Base-by-base conservation (phyloP, 306 rosid genomes). In the Lathyrus sativus region DNA sequence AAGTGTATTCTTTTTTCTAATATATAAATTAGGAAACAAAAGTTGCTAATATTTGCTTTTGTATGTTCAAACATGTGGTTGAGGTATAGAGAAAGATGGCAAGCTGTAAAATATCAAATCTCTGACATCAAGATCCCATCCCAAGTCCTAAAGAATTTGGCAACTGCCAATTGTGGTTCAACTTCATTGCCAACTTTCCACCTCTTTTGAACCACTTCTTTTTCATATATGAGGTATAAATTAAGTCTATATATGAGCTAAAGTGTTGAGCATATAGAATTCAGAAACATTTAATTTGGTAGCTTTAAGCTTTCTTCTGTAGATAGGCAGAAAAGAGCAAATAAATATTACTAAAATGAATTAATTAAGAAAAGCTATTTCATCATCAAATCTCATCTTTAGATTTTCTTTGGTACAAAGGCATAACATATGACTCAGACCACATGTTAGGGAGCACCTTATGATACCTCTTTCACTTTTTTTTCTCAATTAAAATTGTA, bases 371-470 rank as follows among this genome's bases (percentile, higher is more conserved):
- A 55, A 78, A 71, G 55, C 48, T 8, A 53, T 50, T 74, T 67
- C 75, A 74, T 58, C 72, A 74, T 62, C 81, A 55, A 62, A 60
- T 75, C 81, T 72, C 26, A 43, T 45, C 70, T 79, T 75, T 58
- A 72, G 76, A 78, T 79, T 78, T 78, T 80, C 62, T 75, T 29
- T 61, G 44, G 48, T 68, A 54, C 10, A 75, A 78, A 75, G 73
- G 74, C 66, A 44, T 50, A 22, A 59, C 67, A 65, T 75, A 76
- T 56, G 73, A 84, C 66, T 80, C 84, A 75, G 76, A 67, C 74
- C 85, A 84, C 85, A 76, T 81, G 83, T 72, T 72, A 55, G 56
- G 74, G 63, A 75, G 82, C 72, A 78, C 79, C 67, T 75, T 70
- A 65, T 71, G 80, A 84, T 81, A 73, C 88, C 71, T 69, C 76